Percentiles rank a stretch among this genome's conserved stretches.
Conservation (phyloP, 305 asterid genomes). For the Solanum hybrid region DNA sequence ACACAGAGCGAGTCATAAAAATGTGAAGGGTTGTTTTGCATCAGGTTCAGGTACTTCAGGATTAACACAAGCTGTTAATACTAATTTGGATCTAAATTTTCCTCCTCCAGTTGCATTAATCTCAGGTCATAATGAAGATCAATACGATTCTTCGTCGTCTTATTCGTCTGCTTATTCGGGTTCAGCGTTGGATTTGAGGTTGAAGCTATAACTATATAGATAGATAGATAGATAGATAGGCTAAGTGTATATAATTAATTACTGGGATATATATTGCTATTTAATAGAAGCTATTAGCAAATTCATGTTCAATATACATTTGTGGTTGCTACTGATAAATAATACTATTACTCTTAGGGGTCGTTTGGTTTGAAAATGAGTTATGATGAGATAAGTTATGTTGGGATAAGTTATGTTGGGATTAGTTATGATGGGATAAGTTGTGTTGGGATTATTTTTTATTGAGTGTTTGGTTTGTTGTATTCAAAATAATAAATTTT, state of each 20-base stretch:
- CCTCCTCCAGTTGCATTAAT: neutral
- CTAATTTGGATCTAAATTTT: neutral
- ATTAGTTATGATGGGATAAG: too few relatives aligned
- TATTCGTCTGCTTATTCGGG: neutral
- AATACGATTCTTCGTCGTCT: neutral
- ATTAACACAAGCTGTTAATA: neutral
- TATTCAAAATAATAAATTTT: too few relatives aligned
- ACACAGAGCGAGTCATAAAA: slow-evolving; percentile 75
- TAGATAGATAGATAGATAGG: neutral
- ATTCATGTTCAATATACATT: neutral
- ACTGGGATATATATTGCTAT: neutral
- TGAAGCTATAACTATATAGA: neutral
- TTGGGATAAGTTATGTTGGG: too few relatives aligned
- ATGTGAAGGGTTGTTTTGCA: slow-evolving; percentile 71
- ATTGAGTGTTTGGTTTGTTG: too few relatives aligned
- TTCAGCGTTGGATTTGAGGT: neutral
- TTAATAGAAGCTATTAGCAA: neutral
- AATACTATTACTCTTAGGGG: neutral
- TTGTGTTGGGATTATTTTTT: too few relatives aligned
- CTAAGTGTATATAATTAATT: neutral
- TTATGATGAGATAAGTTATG: too few relatives aligned
- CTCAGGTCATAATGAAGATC: neutral
- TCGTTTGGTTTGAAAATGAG: too few relatives aligned
- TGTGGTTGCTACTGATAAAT: neutral
- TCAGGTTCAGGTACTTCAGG: neutral